phyloP scores from a whole-genome alignment of 139 green algal species.

The Trebouxia sp. region DNA sequence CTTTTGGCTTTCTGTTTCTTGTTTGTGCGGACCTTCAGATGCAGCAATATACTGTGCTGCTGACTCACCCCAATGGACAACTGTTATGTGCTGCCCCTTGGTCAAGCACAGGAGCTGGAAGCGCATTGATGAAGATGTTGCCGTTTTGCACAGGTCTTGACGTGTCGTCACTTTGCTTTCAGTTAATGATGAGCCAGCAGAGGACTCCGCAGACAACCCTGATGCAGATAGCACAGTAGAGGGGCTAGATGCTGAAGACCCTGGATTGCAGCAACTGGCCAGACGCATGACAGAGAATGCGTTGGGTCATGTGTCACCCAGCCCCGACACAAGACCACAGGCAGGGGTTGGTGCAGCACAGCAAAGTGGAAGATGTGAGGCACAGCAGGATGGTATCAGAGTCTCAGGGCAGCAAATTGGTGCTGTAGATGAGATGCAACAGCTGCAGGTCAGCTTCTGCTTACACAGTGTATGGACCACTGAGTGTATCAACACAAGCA shows the following conservation, averaged over 20 bases:
- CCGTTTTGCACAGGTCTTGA: no score
- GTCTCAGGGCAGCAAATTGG: not conserved
- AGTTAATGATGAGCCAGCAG: no score
- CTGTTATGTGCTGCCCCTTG: no score
- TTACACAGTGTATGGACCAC: no score
- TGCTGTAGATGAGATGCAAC: not conserved
- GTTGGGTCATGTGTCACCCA: not conserved
- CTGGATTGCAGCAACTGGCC: slow-evolving; percentile 17
- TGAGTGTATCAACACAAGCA: no score
- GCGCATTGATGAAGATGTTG: no score
- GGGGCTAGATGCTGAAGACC: slow-evolving; percentile 12
- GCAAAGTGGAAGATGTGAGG: not conserved
- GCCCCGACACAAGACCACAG: not conserved
- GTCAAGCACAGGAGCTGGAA: no score
- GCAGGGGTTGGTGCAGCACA: not conserved
- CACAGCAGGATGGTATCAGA: not conserved
- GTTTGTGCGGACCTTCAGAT: no score
- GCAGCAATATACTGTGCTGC: no score
- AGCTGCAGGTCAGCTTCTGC: not conserved
- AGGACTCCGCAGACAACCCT: not conserved
- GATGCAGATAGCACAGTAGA: not conserved
- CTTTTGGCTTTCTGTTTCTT: no score
- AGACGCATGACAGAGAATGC: slow-evolving; percentile 11
- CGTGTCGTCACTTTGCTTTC: no score
- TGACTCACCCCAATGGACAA: no score